Conservation (phyloP, 2,329 filamentous ascomycete genomes). For the Xylaria arbuscula region DNA sequence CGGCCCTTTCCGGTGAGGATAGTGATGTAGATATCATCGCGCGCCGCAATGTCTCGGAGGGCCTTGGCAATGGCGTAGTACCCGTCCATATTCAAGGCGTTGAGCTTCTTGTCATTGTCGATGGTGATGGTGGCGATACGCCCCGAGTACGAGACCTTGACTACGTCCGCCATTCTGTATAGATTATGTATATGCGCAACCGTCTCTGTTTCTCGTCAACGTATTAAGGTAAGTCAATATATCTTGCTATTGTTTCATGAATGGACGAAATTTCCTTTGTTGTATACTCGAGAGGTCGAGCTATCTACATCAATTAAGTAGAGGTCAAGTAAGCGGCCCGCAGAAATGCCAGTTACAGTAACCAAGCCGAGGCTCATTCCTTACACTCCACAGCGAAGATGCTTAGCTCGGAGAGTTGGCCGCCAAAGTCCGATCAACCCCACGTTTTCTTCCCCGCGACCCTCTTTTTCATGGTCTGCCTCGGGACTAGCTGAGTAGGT, state of each 20-base stretch:
- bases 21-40: slow-evolving; percentile 85
- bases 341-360: slow-evolving; percentile 14
- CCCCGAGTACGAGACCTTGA: slow-evolving; percentile 70
- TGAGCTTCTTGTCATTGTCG: slow-evolving; percentile 86
- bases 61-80: slow-evolving; percentile 82
- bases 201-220: not conserved
- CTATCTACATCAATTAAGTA: not conserved
- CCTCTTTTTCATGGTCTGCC: slow-evolving; percentile 11
- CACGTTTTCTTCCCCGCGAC: slow-evolving; percentile 25
- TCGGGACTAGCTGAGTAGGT: not conserved
- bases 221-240: not conserved
- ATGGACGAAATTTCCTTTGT: not conserved
- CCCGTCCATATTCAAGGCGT: slow-evolving; percentile 75
- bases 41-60: slow-evolving; percentile 80
- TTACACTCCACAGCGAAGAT: not conserved
- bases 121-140: slow-evolving; percentile 87
- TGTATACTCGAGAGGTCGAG: not conserved
- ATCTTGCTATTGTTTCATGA: not conserved
- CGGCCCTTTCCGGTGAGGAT: slow-evolving; percentile 85
- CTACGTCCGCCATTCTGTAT: slow-evolving; percentile 55
- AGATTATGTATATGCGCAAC: not conserved
- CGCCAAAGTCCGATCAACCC: not conserved
- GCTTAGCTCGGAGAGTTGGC: not conserved
- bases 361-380: slow-evolving; percentile 17
- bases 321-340: slow-evolving; percentile 15